Base-by-base conservation (phyloP, 1,139 yeast genomes). In the Hyphopichia khmerensis region DNA sequence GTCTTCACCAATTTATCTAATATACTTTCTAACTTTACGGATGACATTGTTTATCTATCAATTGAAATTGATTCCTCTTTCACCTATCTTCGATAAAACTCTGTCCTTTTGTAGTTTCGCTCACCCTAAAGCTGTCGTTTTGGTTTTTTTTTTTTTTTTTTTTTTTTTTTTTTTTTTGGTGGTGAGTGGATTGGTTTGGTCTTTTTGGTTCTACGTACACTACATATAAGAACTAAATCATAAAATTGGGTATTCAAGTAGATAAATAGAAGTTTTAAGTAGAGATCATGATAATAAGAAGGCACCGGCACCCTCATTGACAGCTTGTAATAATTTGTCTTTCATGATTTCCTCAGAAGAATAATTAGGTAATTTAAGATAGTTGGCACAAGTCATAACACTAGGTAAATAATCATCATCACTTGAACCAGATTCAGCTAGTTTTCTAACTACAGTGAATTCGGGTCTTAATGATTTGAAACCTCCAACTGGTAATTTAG, bases 361-460 rank as follows among this genome's bases (percentile, higher is more conserved):
- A 58, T 93, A 93, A 48, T 85, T 80, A 2, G 99, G 99, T 24
- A 93, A 67, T 62, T 93, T 93, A 50, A 93, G 74, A 58, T 93
- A 93, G 60, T 93, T 93, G 5, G 96, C 98, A 69, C 99, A 93
- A 0, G 99, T 93, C 99, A 93, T 93, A 3, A 93, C 99, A 65
- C 96, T 89, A 2, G 99, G 99, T 45, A 93, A 70, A 55, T 86
- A 90, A 49, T 84, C 91, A 61, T 93, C 96, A n/a, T 89, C 79
- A 16, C 69, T 64, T 39, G 78, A 59, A 1, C 79, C 81, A 43
- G 75, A 82, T 46, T 91, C 96, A 9, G 86, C 78, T 42, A 77
- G 82, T 55, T 89, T 89, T 50, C 90, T 69, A 2, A 93, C 99
- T 36, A 93, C 93, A 0, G 98, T 93, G 42, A 93, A 76, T 41